These are phyloP conservation scores for Cymbopogon flexuosus DNA, from an alignment of 202 grass and related monocot genomes.

Conservation along the genomic window DNA sequence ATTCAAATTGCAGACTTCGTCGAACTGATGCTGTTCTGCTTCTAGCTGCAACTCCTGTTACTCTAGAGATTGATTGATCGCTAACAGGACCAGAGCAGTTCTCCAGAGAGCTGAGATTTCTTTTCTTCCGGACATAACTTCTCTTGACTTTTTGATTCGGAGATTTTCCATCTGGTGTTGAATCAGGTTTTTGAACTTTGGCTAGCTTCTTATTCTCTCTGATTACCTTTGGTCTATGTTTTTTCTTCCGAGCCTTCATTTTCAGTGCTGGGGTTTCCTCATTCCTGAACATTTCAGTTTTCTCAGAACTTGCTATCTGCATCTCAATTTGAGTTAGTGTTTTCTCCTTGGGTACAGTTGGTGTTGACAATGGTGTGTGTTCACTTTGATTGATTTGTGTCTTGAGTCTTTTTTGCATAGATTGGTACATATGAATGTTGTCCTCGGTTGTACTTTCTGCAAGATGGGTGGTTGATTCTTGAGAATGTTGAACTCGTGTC, in stretches of 20 bases:
- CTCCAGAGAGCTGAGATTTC: conserved; percentile 27
- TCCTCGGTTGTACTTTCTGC: conserved; percentile 6
- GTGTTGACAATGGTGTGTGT: conserved; percentile 12
- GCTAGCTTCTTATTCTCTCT: conserved; percentile 35
- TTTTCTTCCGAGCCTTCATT: conserved; percentile 47
- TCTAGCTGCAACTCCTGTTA: conserved; percentile 8
- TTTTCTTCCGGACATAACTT: conserved; percentile 53
- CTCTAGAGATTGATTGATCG: conserved; percentile 15
- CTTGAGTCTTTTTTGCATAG: conserved; percentile 19
- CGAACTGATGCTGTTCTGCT: conserved; percentile 33
- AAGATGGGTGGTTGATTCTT: conserved; percentile 3
- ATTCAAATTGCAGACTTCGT: conserved; percentile 43
- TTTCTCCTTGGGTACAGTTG: conserved; percentile 25
- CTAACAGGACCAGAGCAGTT: conserved; percentile 7
- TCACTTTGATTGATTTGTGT: conserved; percentile 25
- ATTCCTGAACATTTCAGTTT: conserved; percentile 17
- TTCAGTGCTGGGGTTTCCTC: conserved; percentile 28
- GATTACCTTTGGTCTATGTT: conserved; percentile 64
- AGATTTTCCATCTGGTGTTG: conserved; percentile 28
- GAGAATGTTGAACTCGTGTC: conserved; percentile 10
- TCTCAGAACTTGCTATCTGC: conserved; percentile 1
- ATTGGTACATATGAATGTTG: conserved; percentile 13
- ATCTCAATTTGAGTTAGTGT: conserved; percentile 36
- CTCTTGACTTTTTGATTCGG: conserved; percentile 42
- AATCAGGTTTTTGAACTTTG: conserved; percentile 35